Percentiles rank a stretch among this genome's conserved stretches.
Conservation (phyloP, 2,329 filamentous ascomycete genomes). For the Verticillium tricorpus region DNA sequence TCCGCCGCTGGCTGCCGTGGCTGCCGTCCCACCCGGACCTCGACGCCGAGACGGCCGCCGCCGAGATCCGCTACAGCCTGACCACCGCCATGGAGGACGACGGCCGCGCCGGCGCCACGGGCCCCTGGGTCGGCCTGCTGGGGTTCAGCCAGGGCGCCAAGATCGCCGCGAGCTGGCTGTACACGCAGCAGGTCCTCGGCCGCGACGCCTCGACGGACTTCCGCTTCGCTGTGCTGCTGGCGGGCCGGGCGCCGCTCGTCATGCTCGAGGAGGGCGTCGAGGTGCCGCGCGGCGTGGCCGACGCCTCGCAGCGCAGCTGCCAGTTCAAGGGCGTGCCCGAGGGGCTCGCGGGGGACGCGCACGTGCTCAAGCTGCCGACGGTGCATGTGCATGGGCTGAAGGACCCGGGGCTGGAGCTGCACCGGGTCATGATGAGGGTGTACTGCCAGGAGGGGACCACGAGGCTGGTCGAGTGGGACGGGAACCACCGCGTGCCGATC, state of each 20-base stretch:
- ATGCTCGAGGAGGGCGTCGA: conserved; percentile 35
- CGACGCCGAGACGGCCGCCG: conserved; percentile 37
- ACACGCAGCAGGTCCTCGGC: conserved; percentile 54
- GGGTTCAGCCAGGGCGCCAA: conserved; percentile 67
- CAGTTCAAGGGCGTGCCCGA: conserved; percentile 39
- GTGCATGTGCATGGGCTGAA: conserved; percentile 63
- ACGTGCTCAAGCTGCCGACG: conserved; percentile 52
- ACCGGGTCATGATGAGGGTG: conserved; percentile 48
- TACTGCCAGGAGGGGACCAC: conserved; percentile 55
- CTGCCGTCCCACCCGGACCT: conserved; percentile 49
- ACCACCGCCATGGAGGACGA: conserved; percentile 47
- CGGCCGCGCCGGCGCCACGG: conserved; percentile 41
- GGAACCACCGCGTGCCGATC: conserved; percentile 65
- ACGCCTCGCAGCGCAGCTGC: conserved; percentile 22
- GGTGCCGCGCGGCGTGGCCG: conserved; percentile 15
- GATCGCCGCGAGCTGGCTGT: conserved; percentile 54
- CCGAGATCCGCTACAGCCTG: conserved; percentile 34
- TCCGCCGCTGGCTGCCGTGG: conserved; percentile 60
- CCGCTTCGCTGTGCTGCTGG: conserved; percentile 58
- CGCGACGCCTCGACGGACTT: conserved; percentile 31
- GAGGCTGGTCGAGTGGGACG: conserved; percentile 67
- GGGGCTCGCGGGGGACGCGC: conserved; percentile 33
- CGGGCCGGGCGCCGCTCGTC: conserved; percentile 57
- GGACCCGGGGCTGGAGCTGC: conserved; percentile 55
- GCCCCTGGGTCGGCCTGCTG: conserved; percentile 55